phyloP scores from a whole-genome alignment of 2,329 filamentous ascomycete genomes.

The Zasmidium cellare region DNA sequence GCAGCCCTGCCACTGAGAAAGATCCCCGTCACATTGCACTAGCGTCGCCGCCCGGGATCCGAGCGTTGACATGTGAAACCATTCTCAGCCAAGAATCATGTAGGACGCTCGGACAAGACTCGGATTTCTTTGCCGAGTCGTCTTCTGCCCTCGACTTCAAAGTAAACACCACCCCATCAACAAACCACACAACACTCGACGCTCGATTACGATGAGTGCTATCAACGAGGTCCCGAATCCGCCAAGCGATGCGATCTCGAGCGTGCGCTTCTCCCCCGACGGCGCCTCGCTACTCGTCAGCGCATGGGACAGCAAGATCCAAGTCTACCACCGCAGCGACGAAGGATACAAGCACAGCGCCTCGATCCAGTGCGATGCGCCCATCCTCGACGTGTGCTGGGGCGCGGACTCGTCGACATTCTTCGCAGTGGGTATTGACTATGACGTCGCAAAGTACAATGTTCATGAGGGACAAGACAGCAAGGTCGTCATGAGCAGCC shows the following conservation, averaged over 20 bases:
- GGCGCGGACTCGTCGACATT: slow-evolving; percentile 76
- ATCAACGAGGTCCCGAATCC: slow-evolving; percentile 69
- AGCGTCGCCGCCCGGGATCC: too few relatives aligned
- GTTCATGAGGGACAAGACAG: slow-evolving; percentile 62
- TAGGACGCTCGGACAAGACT: background rate
- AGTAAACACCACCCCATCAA: background rate
- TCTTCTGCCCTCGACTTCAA: background rate
- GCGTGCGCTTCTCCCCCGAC: slow-evolving; percentile 82
- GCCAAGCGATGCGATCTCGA: slow-evolving; percentile 83
- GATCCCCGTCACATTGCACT: too few relatives aligned
- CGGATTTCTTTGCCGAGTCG: background rate
- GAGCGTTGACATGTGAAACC: slow-evolving; percentile 4
- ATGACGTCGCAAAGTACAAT: slow-evolving; percentile 75
- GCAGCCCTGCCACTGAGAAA: too few relatives aligned
- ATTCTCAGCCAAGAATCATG: background rate
- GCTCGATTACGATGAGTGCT: slow-evolving; percentile 13
- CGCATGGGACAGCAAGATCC: slow-evolving; percentile 91
- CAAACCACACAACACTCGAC: background rate
- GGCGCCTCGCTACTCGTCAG: slow-evolving; percentile 79
- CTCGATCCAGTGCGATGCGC: slow-evolving; percentile 65
- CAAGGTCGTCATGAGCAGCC: slow-evolving; percentile 70
- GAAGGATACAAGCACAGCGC: slow-evolving; percentile 36
- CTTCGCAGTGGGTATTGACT: slow-evolving; percentile 84
- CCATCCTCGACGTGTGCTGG: slow-evolving; percentile 89
- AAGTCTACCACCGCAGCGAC: slow-evolving; percentile 62